Conservation (phyloP, 805 yeast species). For the Ogataea glucozyma region DNA sequence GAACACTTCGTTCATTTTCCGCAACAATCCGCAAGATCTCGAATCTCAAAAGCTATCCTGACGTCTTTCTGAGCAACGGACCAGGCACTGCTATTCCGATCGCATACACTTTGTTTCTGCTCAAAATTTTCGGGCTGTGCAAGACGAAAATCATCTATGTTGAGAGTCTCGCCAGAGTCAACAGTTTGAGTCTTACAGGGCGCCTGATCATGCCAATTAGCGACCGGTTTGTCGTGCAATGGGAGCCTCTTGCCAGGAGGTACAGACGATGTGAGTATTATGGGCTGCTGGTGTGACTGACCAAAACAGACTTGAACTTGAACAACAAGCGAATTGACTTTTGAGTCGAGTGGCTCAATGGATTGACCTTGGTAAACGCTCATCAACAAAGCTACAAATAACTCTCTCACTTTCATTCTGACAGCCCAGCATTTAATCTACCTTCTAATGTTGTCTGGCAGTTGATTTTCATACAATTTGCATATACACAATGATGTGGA, state of each 20-base stretch:
- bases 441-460: too few species aligned
- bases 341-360: background rate
- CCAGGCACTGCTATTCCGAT: slow-evolving; percentile 82
- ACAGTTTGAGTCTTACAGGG: slow-evolving; percentile 75
- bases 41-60: slow-evolving; percentile 23
- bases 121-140: slow-evolving; percentile 49
- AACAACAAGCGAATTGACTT: slow-evolving; percentile 1
- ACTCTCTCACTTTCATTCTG: too few species aligned
- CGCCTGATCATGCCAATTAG: slow-evolving; percentile 64
- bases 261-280: slow-evolving; percentile 68
- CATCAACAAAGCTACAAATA: too few species aligned
- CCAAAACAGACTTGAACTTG: too few species aligned
- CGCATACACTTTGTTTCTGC: slow-evolving; percentile 53
- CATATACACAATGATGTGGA: too few species aligned
- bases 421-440: too few species aligned
- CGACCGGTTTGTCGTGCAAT: slow-evolving; percentile 85
- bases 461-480: too few species aligned
- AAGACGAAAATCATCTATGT: slow-evolving; percentile 68
- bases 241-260: slow-evolving; percentile 60
- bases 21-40: slow-evolving; percentile 22
- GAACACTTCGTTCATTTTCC: slow-evolving; percentile 36
- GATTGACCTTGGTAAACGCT: too few species aligned
- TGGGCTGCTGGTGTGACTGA: slow-evolving; percentile 65
- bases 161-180: slow-evolving; percentile 86
- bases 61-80: slow-evolving; percentile 57